phyloP scores from a whole-genome alignment of 2,329 filamentous ascomycete species.

The Fusarium verticillioides region DNA sequence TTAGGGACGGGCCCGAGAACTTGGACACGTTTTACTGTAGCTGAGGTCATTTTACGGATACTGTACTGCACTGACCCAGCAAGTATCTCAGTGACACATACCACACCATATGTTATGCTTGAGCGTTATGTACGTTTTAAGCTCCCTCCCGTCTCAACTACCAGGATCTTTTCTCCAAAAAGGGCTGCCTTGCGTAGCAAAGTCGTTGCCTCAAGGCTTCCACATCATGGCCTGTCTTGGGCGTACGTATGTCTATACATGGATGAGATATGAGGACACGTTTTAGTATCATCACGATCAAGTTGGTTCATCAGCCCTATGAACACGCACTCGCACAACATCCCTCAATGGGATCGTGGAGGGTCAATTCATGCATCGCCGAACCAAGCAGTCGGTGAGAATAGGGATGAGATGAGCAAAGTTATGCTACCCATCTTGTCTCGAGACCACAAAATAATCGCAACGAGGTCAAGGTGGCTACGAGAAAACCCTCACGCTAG shows the following conservation, averaged over 20 bases:
- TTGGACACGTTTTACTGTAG: background rate
- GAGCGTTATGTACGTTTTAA: constrained; percentile 19
- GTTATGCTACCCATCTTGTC: background rate
- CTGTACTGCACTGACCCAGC: background rate
- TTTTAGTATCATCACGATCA: background rate
- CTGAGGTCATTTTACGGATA: background rate
- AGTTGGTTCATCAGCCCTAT: constrained; percentile 24
- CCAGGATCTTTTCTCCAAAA: constrained; percentile 8
- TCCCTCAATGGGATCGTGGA: background rate
- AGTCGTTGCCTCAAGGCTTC: constrained; percentile 37
- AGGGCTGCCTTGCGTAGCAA: constrained; percentile 24
- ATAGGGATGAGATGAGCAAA: background rate
- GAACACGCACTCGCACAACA: background rate
- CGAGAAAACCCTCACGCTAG: constrained; percentile 26
- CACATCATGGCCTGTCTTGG: constrained; percentile 6
- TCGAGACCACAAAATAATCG: constrained; percentile 4
- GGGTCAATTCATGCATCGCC: background rate
- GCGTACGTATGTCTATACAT: constrained; percentile 6
- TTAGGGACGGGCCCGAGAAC: constrained; percentile 4
- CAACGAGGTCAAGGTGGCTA: background rate
- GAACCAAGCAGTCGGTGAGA: constrained; percentile 13
- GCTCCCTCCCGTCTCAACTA: background rate
- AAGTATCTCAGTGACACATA: background rate
- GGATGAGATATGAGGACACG: constrained; percentile 6
- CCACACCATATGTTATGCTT: constrained; percentile 20